Percentiles rank a stretch among this genome's conserved stretches.
These are phyloP conservation scores for Nicotiana benthamiana DNA, from an alignment of 257 asterid species.

Conservation along the genomic window DNA sequence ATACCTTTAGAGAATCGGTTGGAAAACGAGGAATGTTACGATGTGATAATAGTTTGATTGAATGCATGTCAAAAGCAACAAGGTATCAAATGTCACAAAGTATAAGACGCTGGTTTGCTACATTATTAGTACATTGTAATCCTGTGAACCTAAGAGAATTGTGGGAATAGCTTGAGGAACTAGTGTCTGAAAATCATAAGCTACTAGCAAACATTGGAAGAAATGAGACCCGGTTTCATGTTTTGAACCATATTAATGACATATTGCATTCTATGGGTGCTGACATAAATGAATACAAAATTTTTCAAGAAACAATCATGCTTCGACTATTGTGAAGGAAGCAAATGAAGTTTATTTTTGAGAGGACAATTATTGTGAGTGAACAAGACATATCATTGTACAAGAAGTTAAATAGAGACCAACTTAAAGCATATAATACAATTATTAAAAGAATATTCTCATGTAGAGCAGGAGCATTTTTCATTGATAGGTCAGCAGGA, in stretches of 20 bases:
- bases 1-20: neutral
- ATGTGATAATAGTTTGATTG: neutral
- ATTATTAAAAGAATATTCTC: too few relatives aligned
- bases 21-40: neutral
- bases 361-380: neutral
- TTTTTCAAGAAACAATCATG: neutral
- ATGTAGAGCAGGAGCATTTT: too few relatives aligned
- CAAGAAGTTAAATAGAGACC: too few relatives aligned
- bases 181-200: neutral
- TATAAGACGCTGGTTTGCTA: too few relatives aligned
- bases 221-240: too few relatives aligned
- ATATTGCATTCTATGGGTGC: neutral
- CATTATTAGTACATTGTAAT: too few relatives aligned
- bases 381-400: too few relatives aligned
- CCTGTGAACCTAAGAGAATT: neutral
- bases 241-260: neutral
- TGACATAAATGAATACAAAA: neutral
- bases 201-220: neutral
- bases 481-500: too few relatives aligned
- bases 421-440: too few relatives aligned
- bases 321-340: neutral
- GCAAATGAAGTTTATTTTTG: neutral
- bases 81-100: neutral
- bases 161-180: neutral
- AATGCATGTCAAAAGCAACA: neutral